Conservation (phyloP, 176 grass and related monocot species). For the Stipa capillata region DNA sequence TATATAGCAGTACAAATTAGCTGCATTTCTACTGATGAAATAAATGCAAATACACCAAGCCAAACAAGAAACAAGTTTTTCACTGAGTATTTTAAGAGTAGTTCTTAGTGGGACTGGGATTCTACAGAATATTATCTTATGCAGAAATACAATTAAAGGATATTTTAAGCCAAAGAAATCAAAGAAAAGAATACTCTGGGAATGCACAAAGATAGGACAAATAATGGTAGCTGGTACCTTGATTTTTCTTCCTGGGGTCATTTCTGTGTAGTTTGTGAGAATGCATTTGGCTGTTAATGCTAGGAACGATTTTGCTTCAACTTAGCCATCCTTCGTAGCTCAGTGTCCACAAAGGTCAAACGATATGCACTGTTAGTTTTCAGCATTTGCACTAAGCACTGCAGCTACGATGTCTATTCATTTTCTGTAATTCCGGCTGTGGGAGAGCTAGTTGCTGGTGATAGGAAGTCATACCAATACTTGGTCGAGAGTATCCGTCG, state of each 20-base stretch:
- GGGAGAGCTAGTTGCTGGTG: too few relatives aligned
- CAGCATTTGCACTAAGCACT: too few relatives aligned
- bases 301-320: not conserved
- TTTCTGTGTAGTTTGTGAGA: too few relatives aligned
- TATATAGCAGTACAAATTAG: too few relatives aligned
- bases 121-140: not conserved
- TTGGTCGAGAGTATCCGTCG: too few relatives aligned
- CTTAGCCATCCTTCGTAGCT: not conserved
- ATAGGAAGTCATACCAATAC: too few relatives aligned
- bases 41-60: not conserved
- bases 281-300: too few relatives aligned
- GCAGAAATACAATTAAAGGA: not conserved
- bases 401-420: slow-evolving; percentile 80
- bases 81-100: not conserved
- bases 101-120: not conserved
- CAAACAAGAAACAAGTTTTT: not conserved
- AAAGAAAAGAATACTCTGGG: not conserved
- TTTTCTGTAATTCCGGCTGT: too few relatives aligned
- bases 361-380: too few relatives aligned
- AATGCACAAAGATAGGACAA: not conserved
- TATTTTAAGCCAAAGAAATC: not conserved
- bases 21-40: not conserved
- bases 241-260: not conserved
- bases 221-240: not conserved
- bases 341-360: not conserved